Base-by-base conservation (phyloP, 1,284 basidiomycete species). In the Kalmanozyma brasiliensis region DNA sequence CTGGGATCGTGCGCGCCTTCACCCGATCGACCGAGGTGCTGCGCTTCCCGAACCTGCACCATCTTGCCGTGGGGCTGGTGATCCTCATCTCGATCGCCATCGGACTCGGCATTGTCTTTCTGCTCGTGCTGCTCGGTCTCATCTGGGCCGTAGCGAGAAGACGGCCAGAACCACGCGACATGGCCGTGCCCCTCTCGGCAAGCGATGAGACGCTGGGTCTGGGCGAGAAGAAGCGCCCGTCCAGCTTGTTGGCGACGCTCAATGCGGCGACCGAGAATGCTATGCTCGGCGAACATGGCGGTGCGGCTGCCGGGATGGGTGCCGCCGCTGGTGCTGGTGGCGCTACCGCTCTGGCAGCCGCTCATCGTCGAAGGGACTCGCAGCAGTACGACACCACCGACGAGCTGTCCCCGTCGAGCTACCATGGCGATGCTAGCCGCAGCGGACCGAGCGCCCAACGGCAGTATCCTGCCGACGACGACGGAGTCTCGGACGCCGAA, bases 31-130 rank as follows among this genome's bases (percentile, higher is more conserved):
- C 87, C 41, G 76, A 79, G 35, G 70, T 76, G 55, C 65, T 79
- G 38, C 62, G 55, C n/a, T 79, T 78, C 63, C 63, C 74, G 22
- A 77, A 77, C 49, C 51, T 76, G 45, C 74, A 71, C 38, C 71
- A 58, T 13, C 57, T 97, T 48, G 92, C 93, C 1, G 88, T 89
- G 22, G 96, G 94, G 2, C 87, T 98, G 34, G 93, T 98, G 52
- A 97, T 98, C 65, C 87, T 98, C 35, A 94, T 98, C 73, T 95
- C 93, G 5, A 97, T 98, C 73, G 95, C 94, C 26, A 96, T 98
- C 67, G 89, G 92, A 4, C 93, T 94, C 10, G 95, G 94, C 23
- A 88, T 98, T 22, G 92, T 98, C 49, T 94, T 98, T 84, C 84
- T 98, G 1, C 86, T 97, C 20, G 90, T 92, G 14, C 84, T 96